phyloP scores from a whole-genome alignment of 2,329 filamentous ascomycete genomes.

The Talaromyces sp. region DNA sequence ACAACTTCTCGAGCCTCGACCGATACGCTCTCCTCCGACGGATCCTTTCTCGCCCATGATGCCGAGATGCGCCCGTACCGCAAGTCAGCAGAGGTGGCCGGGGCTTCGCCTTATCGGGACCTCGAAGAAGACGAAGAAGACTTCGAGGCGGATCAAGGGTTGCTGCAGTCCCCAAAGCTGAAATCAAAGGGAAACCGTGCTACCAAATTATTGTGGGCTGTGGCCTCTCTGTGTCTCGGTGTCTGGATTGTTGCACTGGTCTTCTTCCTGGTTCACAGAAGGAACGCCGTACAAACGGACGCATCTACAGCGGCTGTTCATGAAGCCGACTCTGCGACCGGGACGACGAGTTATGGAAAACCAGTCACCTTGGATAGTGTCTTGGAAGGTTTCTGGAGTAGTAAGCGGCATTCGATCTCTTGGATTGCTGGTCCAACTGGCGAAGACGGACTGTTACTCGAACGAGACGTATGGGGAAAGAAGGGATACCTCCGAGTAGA shows the following conservation, averaged over 20 bases:
- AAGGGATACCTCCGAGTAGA: conserved; percentile 80
- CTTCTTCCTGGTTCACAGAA: conserved; percentile 35
- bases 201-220: conserved; percentile 34
- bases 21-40: conserved; percentile 31
- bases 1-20: conserved; percentile 24
- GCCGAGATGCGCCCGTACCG: conserved; percentile 14
- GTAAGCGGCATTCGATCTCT: conserved; percentile 36
- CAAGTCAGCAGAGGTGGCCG: conserved; percentile 9
- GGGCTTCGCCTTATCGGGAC: conserved; percentile 28
- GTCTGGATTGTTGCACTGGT: conserved; percentile 44
- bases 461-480: conserved; percentile 54
- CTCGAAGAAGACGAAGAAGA: conserved; percentile 30
- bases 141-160: conserved; percentile 19
- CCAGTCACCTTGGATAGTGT: conserved; percentile 40
- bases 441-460: conserved; percentile 75
- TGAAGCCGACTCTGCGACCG: conserved; percentile 25
- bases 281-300: conserved; percentile 25
- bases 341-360: conserved; percentile 32
- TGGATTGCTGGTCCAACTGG: conserved; percentile 45
- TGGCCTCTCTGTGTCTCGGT: conserved; percentile 36
- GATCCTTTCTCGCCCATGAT: conserved; percentile 25
- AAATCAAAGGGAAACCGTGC: conserved; percentile 26
- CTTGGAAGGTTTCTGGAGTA: conserved; percentile 33
- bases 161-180: conserved; percentile 18
- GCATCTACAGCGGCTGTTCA: conserved; percentile 21